Percentiles rank a stretch among this genome's conserved stretches.
Conservation (phyloP, 2,329 filamentous ascomycete genomes). For the Apiospora marii region DNA sequence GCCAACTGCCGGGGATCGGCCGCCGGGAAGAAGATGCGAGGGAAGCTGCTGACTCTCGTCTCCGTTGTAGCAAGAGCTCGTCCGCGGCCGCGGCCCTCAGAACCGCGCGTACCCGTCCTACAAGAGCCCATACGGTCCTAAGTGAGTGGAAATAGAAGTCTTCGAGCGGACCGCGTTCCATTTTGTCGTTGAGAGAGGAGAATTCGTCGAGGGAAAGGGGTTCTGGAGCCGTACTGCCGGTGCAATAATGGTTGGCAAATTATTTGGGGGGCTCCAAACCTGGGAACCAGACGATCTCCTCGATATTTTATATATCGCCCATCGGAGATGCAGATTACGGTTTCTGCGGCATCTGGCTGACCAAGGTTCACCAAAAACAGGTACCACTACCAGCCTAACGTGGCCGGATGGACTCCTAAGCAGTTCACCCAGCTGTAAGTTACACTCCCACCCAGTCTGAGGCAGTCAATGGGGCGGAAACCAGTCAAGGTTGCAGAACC, state of each 20-base stretch:
- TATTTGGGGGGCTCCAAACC: neutral
- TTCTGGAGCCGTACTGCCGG: neutral
- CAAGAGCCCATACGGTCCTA: constrained; percentile 71
- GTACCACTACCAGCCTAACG: constrained; percentile 65
- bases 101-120: constrained; percentile 49
- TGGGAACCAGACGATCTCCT: neutral
- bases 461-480: neutral
- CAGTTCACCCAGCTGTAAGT: constrained; percentile 61
- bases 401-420: constrained; percentile 60
- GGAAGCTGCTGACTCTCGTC: neutral
- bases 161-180: constrained; percentile 21
- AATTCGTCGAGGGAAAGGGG: neutral
- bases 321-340: constrained; percentile 1
- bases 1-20: neutral
- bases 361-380: constrained; percentile 45
- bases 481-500: neutral
- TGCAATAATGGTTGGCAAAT: neutral
- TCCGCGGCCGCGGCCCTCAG: constrained; percentile 14
- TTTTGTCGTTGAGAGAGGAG: neutral
- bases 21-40: neutral
- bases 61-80: neutral
- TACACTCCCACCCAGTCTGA: neutral
- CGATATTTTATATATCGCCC: neutral
- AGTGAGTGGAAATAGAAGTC: constrained; percentile 57
- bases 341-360: neutral